These are phyloP conservation scores for Omphalotus olearius DNA, from an alignment of 1,284 basidiomycete genomes.

Conservation along the genomic window DNA sequence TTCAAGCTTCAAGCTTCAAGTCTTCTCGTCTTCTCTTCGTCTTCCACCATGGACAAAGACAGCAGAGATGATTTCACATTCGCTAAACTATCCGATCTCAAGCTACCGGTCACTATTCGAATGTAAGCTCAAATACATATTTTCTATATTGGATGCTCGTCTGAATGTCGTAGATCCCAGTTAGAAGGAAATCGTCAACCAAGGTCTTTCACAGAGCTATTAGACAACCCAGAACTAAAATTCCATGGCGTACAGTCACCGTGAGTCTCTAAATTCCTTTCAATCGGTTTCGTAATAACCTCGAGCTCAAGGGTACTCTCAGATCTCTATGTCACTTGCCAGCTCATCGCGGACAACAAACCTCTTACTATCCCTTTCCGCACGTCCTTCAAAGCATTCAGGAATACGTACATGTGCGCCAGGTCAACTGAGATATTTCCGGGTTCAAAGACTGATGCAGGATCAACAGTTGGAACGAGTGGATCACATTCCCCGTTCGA, in stretches of 20 bases:
- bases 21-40: background rate
- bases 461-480: slow-evolving; percentile 85
- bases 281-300: slow-evolving; percentile 21
- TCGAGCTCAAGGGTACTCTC: slow-evolving; percentile 61
- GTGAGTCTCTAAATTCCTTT: slow-evolving; percentile 39
- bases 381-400: slow-evolving; percentile 92
- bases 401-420: slow-evolving; percentile 71
- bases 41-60: slow-evolving; percentile 64
- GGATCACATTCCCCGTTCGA: slow-evolving; percentile 85
- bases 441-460: background rate
- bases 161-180: slow-evolving; percentile 60
- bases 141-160: slow-evolving; percentile 1
- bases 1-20: no score
- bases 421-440: no score
- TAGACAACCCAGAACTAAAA: slow-evolving; percentile 73
- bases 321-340: slow-evolving; percentile 90
- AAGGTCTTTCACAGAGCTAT: slow-evolving; percentile 66
- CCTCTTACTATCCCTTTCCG: slow-evolving; percentile 87
- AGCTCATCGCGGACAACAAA: slow-evolving; percentile 91
- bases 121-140: slow-evolving; percentile 51
- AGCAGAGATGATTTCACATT: slow-evolving; percentile 85
- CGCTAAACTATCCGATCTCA: slow-evolving; percentile 83
- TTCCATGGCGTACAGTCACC: slow-evolving; percentile 78
- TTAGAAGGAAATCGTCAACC: slow-evolving; percentile 76
- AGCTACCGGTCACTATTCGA: slow-evolving; percentile 81